phyloP scores from a whole-genome alignment of 1,284 basidiomycete genomes.

The Tilletia indica region DNA sequence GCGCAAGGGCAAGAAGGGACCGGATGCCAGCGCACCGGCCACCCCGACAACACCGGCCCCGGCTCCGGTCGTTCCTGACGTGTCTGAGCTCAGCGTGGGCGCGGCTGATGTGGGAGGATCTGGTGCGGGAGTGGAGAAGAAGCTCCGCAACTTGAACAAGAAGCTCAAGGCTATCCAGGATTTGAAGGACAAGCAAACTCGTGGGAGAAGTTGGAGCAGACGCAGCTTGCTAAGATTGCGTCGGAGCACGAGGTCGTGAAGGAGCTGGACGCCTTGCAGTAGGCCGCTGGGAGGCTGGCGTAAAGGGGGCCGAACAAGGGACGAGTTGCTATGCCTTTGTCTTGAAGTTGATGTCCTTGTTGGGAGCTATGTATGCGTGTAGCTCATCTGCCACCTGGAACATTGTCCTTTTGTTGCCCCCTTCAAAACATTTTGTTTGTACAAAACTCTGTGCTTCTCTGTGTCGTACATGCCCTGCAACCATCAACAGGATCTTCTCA shows the following conservation, averaged over 20 bases:
- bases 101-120: slow-evolving; percentile 42
- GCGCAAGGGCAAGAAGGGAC: slow-evolving; percentile 17
- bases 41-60: slow-evolving; percentile 21
- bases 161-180: slow-evolving; percentile 94
- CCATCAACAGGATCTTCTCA: too few relatives aligned
- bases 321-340: too few relatives aligned
- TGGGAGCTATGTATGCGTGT: too few relatives aligned
- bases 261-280: slow-evolving; percentile 67
- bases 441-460: too few relatives aligned
- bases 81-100: slow-evolving; percentile 21
- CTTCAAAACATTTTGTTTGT: too few relatives aligned
- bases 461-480: too few relatives aligned
- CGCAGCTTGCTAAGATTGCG: slow-evolving; percentile 92
- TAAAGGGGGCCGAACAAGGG: too few relatives aligned
- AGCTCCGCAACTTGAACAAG: slow-evolving; percentile 78
- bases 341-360: too few relatives aligned
- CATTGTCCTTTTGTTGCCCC: too few relatives aligned
- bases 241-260: slow-evolving; percentile 76
- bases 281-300: too few relatives aligned
- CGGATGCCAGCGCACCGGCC: neutral
- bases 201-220: slow-evolving; percentile 88
- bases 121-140: slow-evolving; percentile 56
- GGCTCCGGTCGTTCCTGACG: slow-evolving; percentile 15
- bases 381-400: too few relatives aligned
- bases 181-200: slow-evolving; percentile 80